Evolutionary conservation across 2,329 filamentous ascomycete species (phyloP).

Genomic region (Zymoseptoria pseudotritici): DNA sequence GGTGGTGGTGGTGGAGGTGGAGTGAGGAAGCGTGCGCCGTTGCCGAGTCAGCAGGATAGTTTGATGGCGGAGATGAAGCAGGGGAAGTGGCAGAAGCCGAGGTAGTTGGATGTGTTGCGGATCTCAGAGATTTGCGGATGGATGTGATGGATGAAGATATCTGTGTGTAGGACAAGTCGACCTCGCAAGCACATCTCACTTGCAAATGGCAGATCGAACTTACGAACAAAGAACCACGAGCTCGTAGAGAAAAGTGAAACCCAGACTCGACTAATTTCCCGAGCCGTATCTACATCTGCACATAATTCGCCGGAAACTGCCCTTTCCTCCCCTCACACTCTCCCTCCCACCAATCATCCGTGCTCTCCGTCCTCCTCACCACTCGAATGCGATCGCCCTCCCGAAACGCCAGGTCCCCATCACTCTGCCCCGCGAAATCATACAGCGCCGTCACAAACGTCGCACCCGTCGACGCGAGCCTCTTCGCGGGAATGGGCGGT

Average conservation of each 20-base stretch:
- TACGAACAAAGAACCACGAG: no score
- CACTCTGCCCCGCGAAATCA: slow-evolving; percentile 62
- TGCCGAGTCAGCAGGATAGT: slow-evolving; percentile 80
- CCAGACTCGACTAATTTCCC: no score
- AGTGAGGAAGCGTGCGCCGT: slow-evolving; percentile 55
- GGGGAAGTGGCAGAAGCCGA: slow-evolving; percentile 41
- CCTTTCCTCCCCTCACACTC: slow-evolving; percentile 62
- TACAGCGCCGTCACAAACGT: slow-evolving; percentile 57
- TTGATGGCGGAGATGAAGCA: slow-evolving; percentile 66
- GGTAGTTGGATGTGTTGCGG: background rate
- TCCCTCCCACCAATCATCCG: slow-evolving; percentile 84
- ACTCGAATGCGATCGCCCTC: slow-evolving; percentile 74
- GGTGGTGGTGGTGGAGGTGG: slow-evolving; percentile 15
- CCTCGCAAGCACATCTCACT: no score
- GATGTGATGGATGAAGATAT: no score
- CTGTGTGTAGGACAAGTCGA: no score
- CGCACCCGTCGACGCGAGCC: slow-evolving; percentile 40
- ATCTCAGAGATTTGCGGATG: no score
- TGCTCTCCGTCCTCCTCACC: slow-evolving; percentile 68
- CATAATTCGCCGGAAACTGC: slow-evolving; percentile 76
- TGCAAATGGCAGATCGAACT: no score
- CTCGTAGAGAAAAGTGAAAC: no score
- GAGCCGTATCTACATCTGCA: slow-evolving; percentile 17
- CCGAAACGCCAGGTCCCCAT: slow-evolving; percentile 64
- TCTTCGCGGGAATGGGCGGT: slow-evolving; percentile 62